phyloP scores from a whole-genome alignment of 495 filamentous ascomycete genomes.

The Letharia lupina region DNA sequence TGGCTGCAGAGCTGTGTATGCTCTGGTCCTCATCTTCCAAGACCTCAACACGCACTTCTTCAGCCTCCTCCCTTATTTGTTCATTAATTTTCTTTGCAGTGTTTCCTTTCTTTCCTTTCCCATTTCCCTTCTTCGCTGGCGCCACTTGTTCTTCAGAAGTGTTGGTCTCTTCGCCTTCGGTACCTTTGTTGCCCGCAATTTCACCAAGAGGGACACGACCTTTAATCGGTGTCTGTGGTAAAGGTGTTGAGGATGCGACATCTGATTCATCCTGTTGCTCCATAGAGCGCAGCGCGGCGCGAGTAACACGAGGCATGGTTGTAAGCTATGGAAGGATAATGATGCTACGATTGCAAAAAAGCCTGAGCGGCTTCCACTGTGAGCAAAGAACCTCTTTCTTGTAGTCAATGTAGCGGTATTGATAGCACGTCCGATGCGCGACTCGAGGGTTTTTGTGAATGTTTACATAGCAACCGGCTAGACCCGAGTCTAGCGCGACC shows the following conservation, averaged over 20 bases:
- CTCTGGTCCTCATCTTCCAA: slow-evolving; percentile 26
- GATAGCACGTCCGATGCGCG: slow-evolving; percentile 1
- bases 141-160: slow-evolving; percentile 22
- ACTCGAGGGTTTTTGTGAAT: slow-evolving; percentile 4
- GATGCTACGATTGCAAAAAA: not conserved
- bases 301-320: slow-evolving; percentile 32
- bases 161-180: slow-evolving; percentile 20
- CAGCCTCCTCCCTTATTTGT: slow-evolving; percentile 16
- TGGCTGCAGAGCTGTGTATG: slow-evolving; percentile 21
- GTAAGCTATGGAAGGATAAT: slow-evolving; percentile 2
- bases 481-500: slow-evolving; percentile 16
- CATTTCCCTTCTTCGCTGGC: slow-evolving; percentile 25
- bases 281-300: slow-evolving; percentile 26
- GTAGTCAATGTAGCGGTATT: not conserved
- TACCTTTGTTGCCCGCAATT: slow-evolving; percentile 7
- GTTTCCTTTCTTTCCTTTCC: slow-evolving; percentile 31
- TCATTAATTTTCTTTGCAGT: slow-evolving; percentile 25
- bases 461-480: slow-evolving; percentile 27
- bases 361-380: not conserved
- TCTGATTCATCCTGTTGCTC: slow-evolving; percentile 22
- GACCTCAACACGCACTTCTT: slow-evolving; percentile 14
- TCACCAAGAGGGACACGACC: slow-evolving; percentile 25
- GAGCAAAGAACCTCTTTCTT: not conserved
- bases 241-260: slow-evolving; percentile 14
- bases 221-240: slow-evolving; percentile 21